phyloP scores from a whole-genome alignment of 768 basidiomycete species.

The Exsudoporus frostii region DNA sequence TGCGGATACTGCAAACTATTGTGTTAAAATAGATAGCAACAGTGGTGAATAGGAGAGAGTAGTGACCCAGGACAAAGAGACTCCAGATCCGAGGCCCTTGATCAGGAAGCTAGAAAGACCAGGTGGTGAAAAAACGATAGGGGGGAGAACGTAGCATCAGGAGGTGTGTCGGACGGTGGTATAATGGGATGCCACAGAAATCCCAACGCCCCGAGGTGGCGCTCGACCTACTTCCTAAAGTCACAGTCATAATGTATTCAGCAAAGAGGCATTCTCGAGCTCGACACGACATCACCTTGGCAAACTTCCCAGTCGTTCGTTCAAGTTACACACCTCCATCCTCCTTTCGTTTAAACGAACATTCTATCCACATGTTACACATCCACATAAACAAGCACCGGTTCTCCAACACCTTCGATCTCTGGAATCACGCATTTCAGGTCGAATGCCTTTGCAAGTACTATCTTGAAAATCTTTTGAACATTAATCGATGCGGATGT shows the following conservation, averaged over 20 bases:
- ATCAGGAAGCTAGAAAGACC: slow-evolving; percentile 16
- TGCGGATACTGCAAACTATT: slow-evolving; percentile 24
- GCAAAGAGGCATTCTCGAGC: slow-evolving; percentile 12
- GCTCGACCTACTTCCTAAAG: slow-evolving; percentile 18
- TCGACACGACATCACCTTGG: slow-evolving; percentile 31
- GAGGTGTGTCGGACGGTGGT: slow-evolving; percentile 13
- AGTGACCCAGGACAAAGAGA: slow-evolving; percentile 16
- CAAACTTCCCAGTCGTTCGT: slow-evolving; percentile 7
- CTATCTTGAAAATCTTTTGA: slow-evolving; percentile 99
- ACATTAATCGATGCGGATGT: slow-evolving; percentile 99
- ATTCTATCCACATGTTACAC: slow-evolving; percentile 33
- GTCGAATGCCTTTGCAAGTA: slow-evolving; percentile 95
- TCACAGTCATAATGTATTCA: slow-evolving; percentile 19
- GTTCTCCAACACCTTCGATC: slow-evolving; percentile 95
- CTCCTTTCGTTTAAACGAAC: slow-evolving; percentile 17
- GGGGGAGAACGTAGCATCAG: slow-evolving; percentile 4
- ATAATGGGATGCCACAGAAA: slow-evolving; percentile 20
- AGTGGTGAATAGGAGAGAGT: slow-evolving; percentile 13
- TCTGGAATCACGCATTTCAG: slow-evolving; percentile 98
- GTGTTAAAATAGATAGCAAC: slow-evolving; percentile 28
- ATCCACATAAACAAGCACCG: slow-evolving; percentile 91
- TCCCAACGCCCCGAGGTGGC: slow-evolving; percentile 5
- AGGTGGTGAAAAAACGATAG: slow-evolving; percentile 12
- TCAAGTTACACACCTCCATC: slow-evolving; percentile 17
- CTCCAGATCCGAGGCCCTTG: slow-evolving; percentile 18